Percentiles rank a stretch among this genome's conserved stretches.
Evolutionary conservation across 768 basidiomycete species (phyloP).

Genomic region (Boletales sp.): DNA sequence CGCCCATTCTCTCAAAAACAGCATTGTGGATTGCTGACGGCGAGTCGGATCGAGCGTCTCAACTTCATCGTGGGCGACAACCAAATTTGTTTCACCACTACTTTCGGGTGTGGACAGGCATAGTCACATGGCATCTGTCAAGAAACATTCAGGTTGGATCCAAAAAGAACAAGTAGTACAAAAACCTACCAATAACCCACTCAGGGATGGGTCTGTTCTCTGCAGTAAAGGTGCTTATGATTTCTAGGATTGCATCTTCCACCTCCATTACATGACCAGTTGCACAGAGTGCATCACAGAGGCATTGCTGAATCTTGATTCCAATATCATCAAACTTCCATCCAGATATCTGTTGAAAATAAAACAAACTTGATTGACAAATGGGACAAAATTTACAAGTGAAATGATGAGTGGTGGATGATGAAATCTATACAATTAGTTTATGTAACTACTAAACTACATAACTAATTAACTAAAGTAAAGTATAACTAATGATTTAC

Average conservation of each 20-base stretch:
- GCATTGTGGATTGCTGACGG: background rate
- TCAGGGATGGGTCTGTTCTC: background rate
- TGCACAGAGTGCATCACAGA: slow-evolving; percentile 4
- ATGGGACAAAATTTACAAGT: background rate
- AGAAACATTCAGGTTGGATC: background rate
- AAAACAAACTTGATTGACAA: too few species aligned
- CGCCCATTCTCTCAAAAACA: background rate
- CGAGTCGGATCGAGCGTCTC: background rate
- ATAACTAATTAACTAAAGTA: too few species aligned
- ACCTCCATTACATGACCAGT: background rate
- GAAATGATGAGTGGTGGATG: background rate
- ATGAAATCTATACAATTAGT: too few species aligned
- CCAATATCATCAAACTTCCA: too few species aligned
- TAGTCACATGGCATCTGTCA: background rate
- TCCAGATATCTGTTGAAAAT: too few species aligned
- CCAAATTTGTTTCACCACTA: background rate
- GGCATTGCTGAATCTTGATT: background rate
- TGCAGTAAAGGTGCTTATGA: background rate
- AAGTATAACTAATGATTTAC: too few species aligned
- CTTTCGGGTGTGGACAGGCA: background rate
- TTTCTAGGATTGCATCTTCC: too few species aligned
- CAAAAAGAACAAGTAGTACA: too few species aligned
- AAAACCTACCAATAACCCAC: background rate
- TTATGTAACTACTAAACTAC: too few species aligned
- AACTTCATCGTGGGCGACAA: background rate